Evolutionary conservation across 2,329 filamentous ascomycete genomes (phyloP).

Genomic region (Calycina herbarum): DNA sequence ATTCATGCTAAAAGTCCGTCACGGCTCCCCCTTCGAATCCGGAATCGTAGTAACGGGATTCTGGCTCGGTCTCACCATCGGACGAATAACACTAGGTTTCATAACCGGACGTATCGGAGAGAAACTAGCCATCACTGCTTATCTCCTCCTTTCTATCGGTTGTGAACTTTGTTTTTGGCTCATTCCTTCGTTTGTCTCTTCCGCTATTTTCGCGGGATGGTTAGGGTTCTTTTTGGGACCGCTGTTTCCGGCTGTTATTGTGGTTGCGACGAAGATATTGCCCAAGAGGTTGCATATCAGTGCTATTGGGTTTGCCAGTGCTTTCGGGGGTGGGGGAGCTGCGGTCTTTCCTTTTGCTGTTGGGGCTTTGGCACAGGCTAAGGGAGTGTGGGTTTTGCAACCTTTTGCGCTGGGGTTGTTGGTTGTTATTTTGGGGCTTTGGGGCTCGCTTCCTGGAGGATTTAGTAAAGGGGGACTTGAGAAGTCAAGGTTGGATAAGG

Average conservation of each 20-base stretch:
- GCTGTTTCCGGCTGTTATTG: conserved; percentile 73
- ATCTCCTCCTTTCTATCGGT: conserved; percentile 63
- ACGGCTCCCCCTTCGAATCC: conserved; percentile 67
- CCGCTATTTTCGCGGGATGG: conserved; percentile 68
- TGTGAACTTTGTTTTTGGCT: conserved; percentile 79
- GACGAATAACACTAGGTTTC: conserved; percentile 73
- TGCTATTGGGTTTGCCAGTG: conserved; percentile 77
- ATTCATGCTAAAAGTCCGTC: conserved; percentile 70
- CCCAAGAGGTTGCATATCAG: conserved; percentile 72
- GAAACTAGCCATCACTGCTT: conserved; percentile 63
- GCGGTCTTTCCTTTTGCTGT: conserved; percentile 66
- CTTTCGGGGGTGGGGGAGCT: conserved; percentile 71
- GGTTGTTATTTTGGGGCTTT: conserved; percentile 47
- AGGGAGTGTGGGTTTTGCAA: conserved; percentile 58
- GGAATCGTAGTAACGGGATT: conserved; percentile 80
- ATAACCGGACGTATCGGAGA: conserved; percentile 75
- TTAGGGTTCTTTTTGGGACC: conserved; percentile 81
- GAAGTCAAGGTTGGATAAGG: conserved; percentile 13
- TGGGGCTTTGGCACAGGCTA: conserved; percentile 63
- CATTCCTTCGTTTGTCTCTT: conserved; percentile 72
- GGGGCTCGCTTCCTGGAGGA: conserved; percentile 44
- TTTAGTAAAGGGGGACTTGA: conserved; percentile 31
- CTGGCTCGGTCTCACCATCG: conserved; percentile 80
- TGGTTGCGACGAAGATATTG: conserved; percentile 72
- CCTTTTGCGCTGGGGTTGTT: conserved; percentile 54